Base-by-base conservation (phyloP, 352 stramenopile genomes). In the Halophytophthora batemanensis region DNA sequence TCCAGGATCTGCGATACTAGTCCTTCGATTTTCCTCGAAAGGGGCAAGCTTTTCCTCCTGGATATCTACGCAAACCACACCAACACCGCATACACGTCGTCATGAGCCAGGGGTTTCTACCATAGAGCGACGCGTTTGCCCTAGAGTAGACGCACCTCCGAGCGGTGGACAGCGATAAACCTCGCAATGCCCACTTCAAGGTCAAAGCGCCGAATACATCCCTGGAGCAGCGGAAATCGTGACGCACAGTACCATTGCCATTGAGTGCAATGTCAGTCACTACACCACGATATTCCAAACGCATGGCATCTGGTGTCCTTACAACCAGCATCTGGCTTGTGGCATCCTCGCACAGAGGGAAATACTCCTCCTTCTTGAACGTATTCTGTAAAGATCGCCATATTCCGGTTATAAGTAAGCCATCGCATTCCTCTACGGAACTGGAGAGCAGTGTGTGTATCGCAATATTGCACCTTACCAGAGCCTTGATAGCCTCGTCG, bases 281-380 rank as follows among this genome's bases (percentile, higher is more conserved):
- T 8, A 8, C 25, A 33, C 18, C 15, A 17, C 22, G 31, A 13
- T 13, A 18, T 28, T 15, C 34, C 23, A 36, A 17, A 18, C 34
- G 13, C 6, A 17, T 19, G 25, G 12, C 1, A 18, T 6, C 25
- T 31, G 8, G 29, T 19, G 4, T 36, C 44, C 61, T 43, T 48
- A 91, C 81, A 49, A 90, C 69, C 10, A 92, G 59, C 22, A 69
- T 58, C 10, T 63, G 53, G 6, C 39, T 74, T 33, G 87, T 69
- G 14, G 58, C 21, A 19, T 80, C 69, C 33, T 93, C 82, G 22
- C 80, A 87, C 22, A 93, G 59, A 0, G 83, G 76, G 45, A 93
- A 92, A 36, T 92, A 90, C 22, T 93, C 81, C 41, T 90, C 74
- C 2, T 64, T 82, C 53, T 88, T 88, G 59, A 85, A 72, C 0